Percentiles rank a stretch among this genome's conserved stretches.
Evolutionary conservation across 2,329 filamentous ascomycete genomes (phyloP).

Genomic region (Metarhizium humberi): DNA sequence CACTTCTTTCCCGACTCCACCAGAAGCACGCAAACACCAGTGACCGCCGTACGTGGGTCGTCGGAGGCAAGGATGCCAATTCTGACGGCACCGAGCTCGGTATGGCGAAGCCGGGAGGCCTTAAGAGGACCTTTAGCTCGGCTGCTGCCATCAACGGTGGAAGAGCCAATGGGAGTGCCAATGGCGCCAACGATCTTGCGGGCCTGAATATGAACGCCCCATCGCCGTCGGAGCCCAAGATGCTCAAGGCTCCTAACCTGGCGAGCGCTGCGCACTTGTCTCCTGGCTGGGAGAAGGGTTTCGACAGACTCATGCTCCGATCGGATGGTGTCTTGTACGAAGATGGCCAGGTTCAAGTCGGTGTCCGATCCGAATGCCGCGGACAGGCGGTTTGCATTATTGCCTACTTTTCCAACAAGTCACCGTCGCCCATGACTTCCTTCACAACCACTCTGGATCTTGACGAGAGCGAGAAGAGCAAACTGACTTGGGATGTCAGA

Average conservation of each 20-base stretch:
- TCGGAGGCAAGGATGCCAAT: slow-evolving; percentile 95
- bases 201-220: slow-evolving; percentile 70
- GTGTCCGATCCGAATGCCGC: slow-evolving; percentile 86
- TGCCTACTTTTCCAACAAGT: slow-evolving; percentile 93
- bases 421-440: slow-evolving; percentile 71
- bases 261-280: slow-evolving; percentile 88
- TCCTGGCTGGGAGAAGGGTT: slow-evolving; percentile 89
- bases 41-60: slow-evolving; percentile 94
- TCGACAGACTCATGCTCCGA: slow-evolving; percentile 69
- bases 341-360: slow-evolving; percentile 87
- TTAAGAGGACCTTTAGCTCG: slow-evolving; percentile 77
- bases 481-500: slow-evolving; percentile 79
- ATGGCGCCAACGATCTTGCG: slow-evolving; percentile 58
- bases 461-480: slow-evolving; percentile 53
- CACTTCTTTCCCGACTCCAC: slow-evolving; percentile 81
- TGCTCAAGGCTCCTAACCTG: slow-evolving; percentile 65
- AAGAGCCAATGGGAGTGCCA: slow-evolving; percentile 33
- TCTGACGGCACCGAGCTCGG: slow-evolving; percentile 69
- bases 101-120: slow-evolving; percentile 68
- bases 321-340: slow-evolving; percentile 88
- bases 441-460: slow-evolving; percentile 93
- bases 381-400: slow-evolving; percentile 94
- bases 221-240: slow-evolving; percentile 45
- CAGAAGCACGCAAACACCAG: slow-evolving; percentile 89
- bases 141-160: slow-evolving; percentile 37